A percentile compares a stretch with the other conserved stretches of the same genome.
Evolutionary conservation across 1,284 basidiomycete genomes (phyloP).

Genomic region (Pseudozyma pruni): DNA sequence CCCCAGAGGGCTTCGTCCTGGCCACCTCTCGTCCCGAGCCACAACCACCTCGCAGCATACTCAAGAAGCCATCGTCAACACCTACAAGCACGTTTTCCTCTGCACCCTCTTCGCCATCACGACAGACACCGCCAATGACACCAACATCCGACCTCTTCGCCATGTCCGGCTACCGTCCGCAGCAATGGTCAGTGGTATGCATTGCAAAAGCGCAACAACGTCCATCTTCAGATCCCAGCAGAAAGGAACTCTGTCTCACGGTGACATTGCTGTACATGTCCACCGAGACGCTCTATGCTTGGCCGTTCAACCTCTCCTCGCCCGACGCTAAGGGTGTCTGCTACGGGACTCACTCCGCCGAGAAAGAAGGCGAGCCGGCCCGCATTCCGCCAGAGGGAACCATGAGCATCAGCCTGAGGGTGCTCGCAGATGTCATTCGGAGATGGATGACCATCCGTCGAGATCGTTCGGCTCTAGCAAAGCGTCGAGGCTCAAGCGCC

Average conservation of each 20-base stretch:
- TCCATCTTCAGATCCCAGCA: neutral
- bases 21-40: slow-evolving; percentile 14
- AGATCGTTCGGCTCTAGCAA: slow-evolving; percentile 6
- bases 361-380: neutral
- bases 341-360: slow-evolving; percentile 24
- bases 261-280: slow-evolving; percentile 31
- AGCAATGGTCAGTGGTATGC: slow-evolving; percentile 23
- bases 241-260: slow-evolving; percentile 10
- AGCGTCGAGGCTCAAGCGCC: slow-evolving; percentile 6
- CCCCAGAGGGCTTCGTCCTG: slow-evolving; percentile 13
- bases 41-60: slow-evolving; percentile 24
- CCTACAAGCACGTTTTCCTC: slow-evolving; percentile 3
- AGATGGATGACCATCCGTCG: slow-evolving; percentile 37
- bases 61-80: slow-evolving; percentile 21
- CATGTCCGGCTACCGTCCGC: slow-evolving; percentile 4
- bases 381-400: slow-evolving; percentile 28
- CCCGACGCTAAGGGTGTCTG: slow-evolving; percentile 34
- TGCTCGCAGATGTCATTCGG: slow-evolving; percentile 35
- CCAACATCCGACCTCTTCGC: slow-evolving; percentile 2
- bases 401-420: slow-evolving; percentile 38
- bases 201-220: slow-evolving; percentile 22
- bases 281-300: slow-evolving; percentile 35
- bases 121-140: slow-evolving; percentile 15
- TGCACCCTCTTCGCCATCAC: slow-evolving; percentile 1
- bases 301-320: slow-evolving; percentile 34